phyloP scores from a whole-genome alignment of 1,284 basidiomycete species.

The Cutaneotrichosporon sp. region DNA sequence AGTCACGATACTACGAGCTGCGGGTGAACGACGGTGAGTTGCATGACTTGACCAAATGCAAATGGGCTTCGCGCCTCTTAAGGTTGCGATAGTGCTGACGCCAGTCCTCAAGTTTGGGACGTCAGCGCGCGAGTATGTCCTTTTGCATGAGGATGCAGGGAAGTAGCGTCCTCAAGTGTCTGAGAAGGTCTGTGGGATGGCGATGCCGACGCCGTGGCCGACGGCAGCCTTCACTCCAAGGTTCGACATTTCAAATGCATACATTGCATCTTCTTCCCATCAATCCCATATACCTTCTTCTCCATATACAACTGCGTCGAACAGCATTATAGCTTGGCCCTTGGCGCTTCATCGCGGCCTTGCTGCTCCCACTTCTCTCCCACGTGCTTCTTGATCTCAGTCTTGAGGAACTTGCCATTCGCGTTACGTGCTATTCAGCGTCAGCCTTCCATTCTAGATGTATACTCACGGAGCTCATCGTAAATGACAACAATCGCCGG shows the following conservation, averaged over 20 bases:
- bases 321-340: constrained; percentile 11
- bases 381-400: constrained; percentile 12
- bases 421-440: constrained; percentile 15
- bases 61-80: neutral
- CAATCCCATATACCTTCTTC: too few species aligned
- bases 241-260: too few species aligned
- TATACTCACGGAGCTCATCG: constrained; percentile 27
- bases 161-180: constrained; percentile 12
- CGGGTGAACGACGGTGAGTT: constrained; percentile 74
- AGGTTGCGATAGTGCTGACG: neutral
- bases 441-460: neutral
- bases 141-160: constrained; percentile 70
- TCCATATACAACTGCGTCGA: too few species aligned
- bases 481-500: constrained; percentile 16
- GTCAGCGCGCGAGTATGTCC: constrained; percentile 79
- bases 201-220: too few species aligned
- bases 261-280: too few species aligned
- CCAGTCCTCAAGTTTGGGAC: constrained; percentile 87
- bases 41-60: too few species aligned
- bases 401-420: constrained; percentile 17
- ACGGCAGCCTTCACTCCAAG: too few species aligned
- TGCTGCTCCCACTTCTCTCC: constrained; percentile 13
- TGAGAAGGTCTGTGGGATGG: too few species aligned
- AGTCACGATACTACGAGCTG: constrained; percentile 85
- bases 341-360: constrained; percentile 1